Conservation (phyloP, 805 yeast species). For the Wickerhamiella bombiphila region DNA sequence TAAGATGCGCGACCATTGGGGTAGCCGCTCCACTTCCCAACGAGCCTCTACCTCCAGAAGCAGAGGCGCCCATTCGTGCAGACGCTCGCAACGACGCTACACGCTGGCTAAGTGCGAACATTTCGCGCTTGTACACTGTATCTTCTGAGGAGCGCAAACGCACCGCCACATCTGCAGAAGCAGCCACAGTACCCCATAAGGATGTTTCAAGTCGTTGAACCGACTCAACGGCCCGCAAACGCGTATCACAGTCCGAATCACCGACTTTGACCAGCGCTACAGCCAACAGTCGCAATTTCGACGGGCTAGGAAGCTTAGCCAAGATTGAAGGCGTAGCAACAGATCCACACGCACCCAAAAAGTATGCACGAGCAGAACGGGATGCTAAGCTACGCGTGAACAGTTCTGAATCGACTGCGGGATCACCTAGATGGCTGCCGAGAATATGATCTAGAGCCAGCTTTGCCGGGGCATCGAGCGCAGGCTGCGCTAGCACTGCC, state of each 20-base stretch:
- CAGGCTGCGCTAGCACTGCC: conserved; percentile 47
- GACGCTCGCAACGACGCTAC: conserved; percentile 50
- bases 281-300: conserved; percentile 47
- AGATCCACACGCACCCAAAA: too few relatives aligned
- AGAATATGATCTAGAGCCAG: conserved; percentile 58
- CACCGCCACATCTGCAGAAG: conserved; percentile 44
- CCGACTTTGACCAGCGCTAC: conserved; percentile 70
- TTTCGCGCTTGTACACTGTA: conserved; percentile 75
- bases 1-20: conserved; percentile 54
- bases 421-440: conserved; percentile 39
- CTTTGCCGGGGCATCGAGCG: conserved; percentile 45
- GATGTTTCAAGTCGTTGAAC: conserved; percentile 50
- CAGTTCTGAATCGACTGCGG: conserved; percentile 40
- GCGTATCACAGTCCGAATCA: conserved; percentile 48
- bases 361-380: conserved; percentile 43
- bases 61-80: too few relatives aligned
- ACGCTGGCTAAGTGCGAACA: conserved; percentile 61
- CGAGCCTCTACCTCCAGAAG: too few relatives aligned
- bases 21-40: too few relatives aligned
- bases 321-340: conserved; percentile 32
- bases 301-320: conserved; percentile 28
- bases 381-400: conserved; percentile 51
- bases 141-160: conserved; percentile 60
- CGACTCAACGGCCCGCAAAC: conserved; percentile 61
- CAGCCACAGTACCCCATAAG: conserved; percentile 37